Percentiles rank a stretch among this genome's conserved stretches.
Evolutionary conservation across 176 grass and related monocot genomes (phyloP).

Genomic region (Neostapfia colusana): DNA sequence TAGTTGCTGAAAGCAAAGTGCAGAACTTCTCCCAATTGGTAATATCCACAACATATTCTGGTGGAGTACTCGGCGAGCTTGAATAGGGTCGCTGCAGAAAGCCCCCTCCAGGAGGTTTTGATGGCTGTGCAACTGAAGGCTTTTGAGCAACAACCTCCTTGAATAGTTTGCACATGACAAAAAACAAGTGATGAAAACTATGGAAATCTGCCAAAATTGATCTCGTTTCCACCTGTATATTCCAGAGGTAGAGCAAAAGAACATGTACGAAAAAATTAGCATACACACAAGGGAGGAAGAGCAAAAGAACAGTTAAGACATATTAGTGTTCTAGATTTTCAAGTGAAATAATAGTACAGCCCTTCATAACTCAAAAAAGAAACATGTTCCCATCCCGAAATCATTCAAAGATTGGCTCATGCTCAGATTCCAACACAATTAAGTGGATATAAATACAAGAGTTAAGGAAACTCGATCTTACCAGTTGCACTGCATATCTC

Average conservation of each 20-base stretch:
- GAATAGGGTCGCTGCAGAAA: constrained; percentile 68
- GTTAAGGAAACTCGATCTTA: constrained; percentile 33
- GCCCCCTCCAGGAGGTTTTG: constrained; percentile 69
- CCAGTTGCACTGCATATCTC: constrained; percentile 75
- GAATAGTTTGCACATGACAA: constrained; percentile 72
- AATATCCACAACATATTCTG: constrained; percentile 62
- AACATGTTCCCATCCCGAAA: constrained; percentile 13
- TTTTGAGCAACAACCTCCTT: constrained; percentile 70
- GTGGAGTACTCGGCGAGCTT: constrained; percentile 27
- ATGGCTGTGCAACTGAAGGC: constrained; percentile 41
- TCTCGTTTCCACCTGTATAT: constrained; percentile 61
- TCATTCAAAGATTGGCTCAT: constrained; percentile 7
- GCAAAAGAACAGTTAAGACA: constrained; percentile 1
- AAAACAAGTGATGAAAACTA: constrained; percentile 83
- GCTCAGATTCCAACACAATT: not conserved
- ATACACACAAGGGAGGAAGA: not conserved
- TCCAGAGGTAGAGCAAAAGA: constrained; percentile 21
- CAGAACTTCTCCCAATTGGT: constrained; percentile 82
- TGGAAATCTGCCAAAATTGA: constrained; percentile 64
- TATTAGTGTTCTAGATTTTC: constrained; percentile 1
- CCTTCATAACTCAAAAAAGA: constrained; percentile 23
- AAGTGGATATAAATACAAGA: constrained; percentile 13
- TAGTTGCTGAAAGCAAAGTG: constrained; percentile 59
- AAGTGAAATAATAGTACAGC: constrained; percentile 26
- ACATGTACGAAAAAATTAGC: not conserved